Conservation (phyloP, 768 basidiomycete species). For the Mycena kentingensis region DNA sequence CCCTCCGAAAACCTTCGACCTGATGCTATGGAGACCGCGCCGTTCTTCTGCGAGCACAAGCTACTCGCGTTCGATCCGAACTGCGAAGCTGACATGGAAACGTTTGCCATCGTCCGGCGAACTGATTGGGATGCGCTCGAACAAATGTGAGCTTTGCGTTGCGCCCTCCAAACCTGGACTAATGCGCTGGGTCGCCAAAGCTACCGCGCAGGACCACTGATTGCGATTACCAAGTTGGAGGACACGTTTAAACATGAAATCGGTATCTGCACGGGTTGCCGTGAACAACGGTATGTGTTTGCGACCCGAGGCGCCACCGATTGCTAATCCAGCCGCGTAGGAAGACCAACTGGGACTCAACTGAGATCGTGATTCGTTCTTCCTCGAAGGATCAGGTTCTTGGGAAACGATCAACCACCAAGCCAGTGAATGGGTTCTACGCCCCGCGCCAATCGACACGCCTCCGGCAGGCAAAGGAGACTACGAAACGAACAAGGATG, state of each 20-base stretch:
- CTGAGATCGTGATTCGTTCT: conserved; percentile 61
- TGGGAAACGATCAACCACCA: conserved; percentile 18
- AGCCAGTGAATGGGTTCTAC: too few species aligned
- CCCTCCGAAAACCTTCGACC: conserved; percentile 62
- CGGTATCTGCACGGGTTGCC: conserved; percentile 62
- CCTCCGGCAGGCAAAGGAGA: conserved; percentile 57
- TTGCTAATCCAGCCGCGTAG: conserved; percentile 32
- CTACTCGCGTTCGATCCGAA: conserved; percentile 69
- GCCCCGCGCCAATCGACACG: conserved; percentile 71
- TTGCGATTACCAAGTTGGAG: conserved; percentile 45
- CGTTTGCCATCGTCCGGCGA: conserved; percentile 56
- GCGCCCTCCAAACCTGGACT: conserved; percentile 4
- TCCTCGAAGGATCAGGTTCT: conserved; percentile 17
- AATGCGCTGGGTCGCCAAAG: conserved; percentile 35
- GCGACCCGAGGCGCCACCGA: conserved; percentile 7
- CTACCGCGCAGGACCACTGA: conserved; percentile 58
- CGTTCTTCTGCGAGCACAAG: conserved; percentile 69
- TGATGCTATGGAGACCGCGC: conserved; percentile 58
- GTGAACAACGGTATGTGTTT: conserved; percentile 54
- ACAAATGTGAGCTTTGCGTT: conserved; percentile 50
- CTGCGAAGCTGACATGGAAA: conserved; percentile 57
- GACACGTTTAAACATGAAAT: conserved; percentile 49
- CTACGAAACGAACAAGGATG: conserved; percentile 52
- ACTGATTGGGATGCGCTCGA: conserved; percentile 67
- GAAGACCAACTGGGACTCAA: conserved; percentile 56